These are phyloP conservation scores for Malus hybrid DNA, from an alignment of 331 rosid genomes.

Conservation along the genomic window DNA sequence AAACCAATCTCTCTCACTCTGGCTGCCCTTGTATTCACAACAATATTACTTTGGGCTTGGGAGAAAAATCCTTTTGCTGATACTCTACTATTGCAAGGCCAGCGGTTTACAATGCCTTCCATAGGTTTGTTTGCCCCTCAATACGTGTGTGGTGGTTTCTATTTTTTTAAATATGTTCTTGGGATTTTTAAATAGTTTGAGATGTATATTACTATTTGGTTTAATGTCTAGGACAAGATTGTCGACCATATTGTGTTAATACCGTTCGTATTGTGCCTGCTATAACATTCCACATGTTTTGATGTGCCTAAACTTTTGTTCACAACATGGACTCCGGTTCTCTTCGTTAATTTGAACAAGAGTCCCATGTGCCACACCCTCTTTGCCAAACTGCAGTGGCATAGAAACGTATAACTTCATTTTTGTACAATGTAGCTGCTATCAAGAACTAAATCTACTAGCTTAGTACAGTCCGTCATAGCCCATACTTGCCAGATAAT, in stretches of 20 bases:
- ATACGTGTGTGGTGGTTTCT: neutral
- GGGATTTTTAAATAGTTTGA: neutral
- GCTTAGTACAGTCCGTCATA: neutral
- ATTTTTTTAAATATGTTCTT: neutral
- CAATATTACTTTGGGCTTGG: constrained; percentile 63
- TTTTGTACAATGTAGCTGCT: neutral
- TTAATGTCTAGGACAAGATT: neutral
- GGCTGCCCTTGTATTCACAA: constrained; percentile 39
- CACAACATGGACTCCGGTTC: too few species aligned
- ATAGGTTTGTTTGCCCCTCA: constrained; percentile 42
- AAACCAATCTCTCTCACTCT: constrained; percentile 41
- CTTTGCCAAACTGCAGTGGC: neutral
- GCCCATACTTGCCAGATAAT: too few species aligned
- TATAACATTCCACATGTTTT: neutral
- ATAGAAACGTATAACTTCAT: neutral
- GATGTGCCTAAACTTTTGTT: neutral
- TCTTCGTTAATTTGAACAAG: too few species aligned
- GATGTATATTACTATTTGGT: neutral
- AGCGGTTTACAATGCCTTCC: constrained; percentile 31
- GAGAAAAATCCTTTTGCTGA: constrained; percentile 54
- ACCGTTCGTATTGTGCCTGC: neutral
- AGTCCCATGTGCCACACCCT: neutral
- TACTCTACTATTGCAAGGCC: constrained; percentile 40
- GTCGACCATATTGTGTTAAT: neutral
- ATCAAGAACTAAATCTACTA: neutral